Percentiles rank a stretch among this genome's conserved stretches.
These are phyloP conservation scores for Massarina eburnea DNA, from an alignment of 2,329 filamentous ascomycete genomes.

Conservation along the genomic window DNA sequence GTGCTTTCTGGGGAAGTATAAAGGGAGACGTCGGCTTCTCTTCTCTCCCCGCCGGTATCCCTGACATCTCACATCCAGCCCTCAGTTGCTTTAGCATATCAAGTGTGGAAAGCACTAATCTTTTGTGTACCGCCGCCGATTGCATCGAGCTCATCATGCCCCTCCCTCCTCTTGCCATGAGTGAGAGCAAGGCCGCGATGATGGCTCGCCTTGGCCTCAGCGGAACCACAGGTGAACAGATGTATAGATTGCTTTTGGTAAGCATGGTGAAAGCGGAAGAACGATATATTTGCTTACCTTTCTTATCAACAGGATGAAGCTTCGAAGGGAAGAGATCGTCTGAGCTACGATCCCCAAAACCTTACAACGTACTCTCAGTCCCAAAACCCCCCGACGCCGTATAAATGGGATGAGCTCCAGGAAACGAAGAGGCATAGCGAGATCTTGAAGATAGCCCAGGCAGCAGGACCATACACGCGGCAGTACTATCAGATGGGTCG, in stretches of 20 bases:
- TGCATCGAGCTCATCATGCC: slow-evolving; percentile 16
- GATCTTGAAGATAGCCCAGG: slow-evolving; percentile 45
- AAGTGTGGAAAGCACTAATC: background rate
- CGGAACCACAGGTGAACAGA: slow-evolving; percentile 24
- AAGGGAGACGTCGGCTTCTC: background rate
- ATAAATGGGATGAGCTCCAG: slow-evolving; percentile 51
- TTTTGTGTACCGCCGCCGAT: background rate
- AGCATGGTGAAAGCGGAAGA: slow-evolving; percentile 9
- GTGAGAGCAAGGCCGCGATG: slow-evolving; percentile 49
- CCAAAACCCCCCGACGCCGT: slow-evolving; percentile 39
- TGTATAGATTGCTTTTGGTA: slow-evolving; percentile 49
- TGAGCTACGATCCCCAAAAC: slow-evolving; percentile 43
- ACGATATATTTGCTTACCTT: slow-evolving; percentile 8
- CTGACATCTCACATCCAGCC: background rate
- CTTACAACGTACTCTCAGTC: slow-evolving; percentile 42
- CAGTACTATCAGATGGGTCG: slow-evolving; percentile 47
- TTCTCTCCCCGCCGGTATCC: background rate
- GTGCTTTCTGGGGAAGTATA: background rate
- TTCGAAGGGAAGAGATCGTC: slow-evolving; percentile 42
- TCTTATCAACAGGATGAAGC: slow-evolving; percentile 46
- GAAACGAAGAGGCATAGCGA: slow-evolving; percentile 52
- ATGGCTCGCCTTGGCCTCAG: slow-evolving; percentile 47
- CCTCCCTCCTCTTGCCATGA: slow-evolving; percentile 41
- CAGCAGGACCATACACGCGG: slow-evolving; percentile 43
- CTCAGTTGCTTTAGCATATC: background rate